Evolutionary conservation across 2,329 filamentous ascomycete species (phyloP).

Genomic region (Rachicladosporium sp.): DNA sequence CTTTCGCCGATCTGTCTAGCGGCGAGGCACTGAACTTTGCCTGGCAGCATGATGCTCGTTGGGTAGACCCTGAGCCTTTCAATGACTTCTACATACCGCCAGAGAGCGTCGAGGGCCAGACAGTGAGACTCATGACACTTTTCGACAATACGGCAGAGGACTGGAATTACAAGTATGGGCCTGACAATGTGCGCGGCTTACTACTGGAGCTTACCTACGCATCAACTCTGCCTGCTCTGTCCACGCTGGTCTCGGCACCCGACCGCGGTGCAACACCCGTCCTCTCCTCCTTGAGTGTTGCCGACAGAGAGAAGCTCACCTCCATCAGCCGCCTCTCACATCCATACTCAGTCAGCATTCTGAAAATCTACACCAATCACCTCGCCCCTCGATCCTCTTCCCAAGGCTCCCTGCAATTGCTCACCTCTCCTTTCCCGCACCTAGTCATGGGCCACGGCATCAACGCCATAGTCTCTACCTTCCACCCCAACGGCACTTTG

Average conservation of each 20-base stretch:
- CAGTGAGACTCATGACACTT: conserved; percentile 12
- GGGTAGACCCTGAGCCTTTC: conserved; percentile 6
- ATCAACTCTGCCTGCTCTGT: conserved; percentile 4
- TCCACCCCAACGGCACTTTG: conserved; percentile 23
- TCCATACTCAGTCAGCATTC: conserved; percentile 11
- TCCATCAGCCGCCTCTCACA: conserved; percentile 8
- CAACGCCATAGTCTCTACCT: conserved; percentile 16
- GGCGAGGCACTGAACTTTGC: conserved; percentile 12
- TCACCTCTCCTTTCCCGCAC: conserved; percentile 7
- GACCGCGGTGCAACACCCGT: not conserved
- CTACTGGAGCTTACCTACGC: conserved; percentile 18
- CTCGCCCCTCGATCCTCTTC: conserved; percentile 11
- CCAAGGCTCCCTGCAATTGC: conserved; percentile 16
- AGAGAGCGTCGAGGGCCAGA: conserved; percentile 5
- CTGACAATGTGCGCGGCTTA: conserved; percentile 12
- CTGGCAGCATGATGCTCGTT: conserved; percentile 15
- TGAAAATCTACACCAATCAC: conserved; percentile 13
- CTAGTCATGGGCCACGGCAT: conserved; percentile 18
- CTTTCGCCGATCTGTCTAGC: conserved; percentile 10
- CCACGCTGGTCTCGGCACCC: not conserved
- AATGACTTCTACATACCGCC: conserved; percentile 6
- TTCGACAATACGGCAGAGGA: conserved; percentile 39
- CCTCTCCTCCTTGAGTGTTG: not conserved
- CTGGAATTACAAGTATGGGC: conserved; percentile 12
- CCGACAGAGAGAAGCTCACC: conserved; percentile 10